Base-by-base conservation (phyloP, 2,329 filamentous ascomycete genomes). In the Myrmaecium sp. region DNA sequence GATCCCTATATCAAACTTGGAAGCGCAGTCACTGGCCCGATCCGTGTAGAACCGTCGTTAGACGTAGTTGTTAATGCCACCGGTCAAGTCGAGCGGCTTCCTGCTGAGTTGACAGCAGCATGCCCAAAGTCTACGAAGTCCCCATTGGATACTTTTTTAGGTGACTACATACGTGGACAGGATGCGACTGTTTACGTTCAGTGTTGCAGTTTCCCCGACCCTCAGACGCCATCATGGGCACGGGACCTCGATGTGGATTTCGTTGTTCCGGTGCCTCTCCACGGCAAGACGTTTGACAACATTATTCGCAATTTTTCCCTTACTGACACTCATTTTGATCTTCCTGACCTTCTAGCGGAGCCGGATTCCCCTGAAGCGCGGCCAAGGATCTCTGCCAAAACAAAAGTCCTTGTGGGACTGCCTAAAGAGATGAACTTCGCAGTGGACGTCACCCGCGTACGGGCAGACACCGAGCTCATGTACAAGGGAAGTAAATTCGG, bases 221-320 rank as follows among this genome's bases (percentile, higher is more conserved):
- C 66, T 1, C 61, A 72, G 17, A 79, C 82, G 0, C 89, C 89
- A 1, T 59, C 62, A 23, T 98, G 89, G 89, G 66, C 94, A 25
- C 66, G 68, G 9, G 71, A 84, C 27, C 63, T 98, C 13, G 58
- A 95, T 19, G 72, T 74, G 23, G 82, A 78, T 38, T 68, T 95
- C 27, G 84, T 75, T 0, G 63, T 95, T 1, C 83, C 84, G 3
- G 59, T 95, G 5, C 77, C 82, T 5, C 78, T 95, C 34, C 80
- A 82, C 0, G 82, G 82, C 4, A 70, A 74, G 31, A 74, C 74
- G 0, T 74, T 94, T 40, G 82, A 83, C 36, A 73, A 78, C 36
- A 57, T 93, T 10, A 77, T 98, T 45, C 76, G 74, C 38, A 86
- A 89, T 39, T 94, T 95, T 46, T 78, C 82, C 13, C 58, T 95